Percentiles rank a stretch among this genome's conserved stretches.
phyloP scores from a whole-genome alignment of 768 basidiomycete genomes.

The Mycena albidolilacea region DNA sequence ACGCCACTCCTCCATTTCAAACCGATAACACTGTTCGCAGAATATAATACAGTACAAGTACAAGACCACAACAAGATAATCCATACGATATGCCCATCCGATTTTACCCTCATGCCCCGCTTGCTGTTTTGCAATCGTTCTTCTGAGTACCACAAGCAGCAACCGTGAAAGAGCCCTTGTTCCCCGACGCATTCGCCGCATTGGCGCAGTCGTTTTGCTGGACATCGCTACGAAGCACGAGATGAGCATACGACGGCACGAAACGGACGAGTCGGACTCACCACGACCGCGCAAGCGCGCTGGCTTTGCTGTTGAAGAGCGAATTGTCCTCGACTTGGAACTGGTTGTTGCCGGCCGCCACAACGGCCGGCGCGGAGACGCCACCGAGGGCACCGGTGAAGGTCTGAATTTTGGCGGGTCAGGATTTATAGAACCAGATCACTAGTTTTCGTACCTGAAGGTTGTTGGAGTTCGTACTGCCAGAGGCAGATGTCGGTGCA shows the following conservation, averaged over 20 bases:
- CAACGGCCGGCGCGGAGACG: conserved; percentile 22
- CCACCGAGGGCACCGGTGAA: conserved; percentile 32
- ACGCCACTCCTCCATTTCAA: too few species aligned
- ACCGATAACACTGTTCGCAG: too few species aligned
- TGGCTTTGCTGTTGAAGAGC: conserved; percentile 3
- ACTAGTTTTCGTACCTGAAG: conserved; percentile 15
- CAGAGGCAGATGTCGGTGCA: background rate
- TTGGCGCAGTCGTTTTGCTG: conserved; percentile 27
- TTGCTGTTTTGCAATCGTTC: conserved; percentile 13
- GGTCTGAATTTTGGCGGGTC: background rate
- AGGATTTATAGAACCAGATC: too few species aligned
- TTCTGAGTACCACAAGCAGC: conserved; percentile 19
- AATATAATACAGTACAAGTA: too few species aligned
- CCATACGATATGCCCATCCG: background rate
- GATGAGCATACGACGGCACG: background rate
- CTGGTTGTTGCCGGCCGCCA: conserved; percentile 17
- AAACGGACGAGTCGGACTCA: conserved; percentile 3
- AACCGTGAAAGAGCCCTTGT: conserved; percentile 28
- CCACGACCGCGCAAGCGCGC: conserved; percentile 30
- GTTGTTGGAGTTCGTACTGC: background rate
- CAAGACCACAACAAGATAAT: background rate
- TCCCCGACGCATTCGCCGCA: conserved; percentile 22
- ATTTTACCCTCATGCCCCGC: background rate
- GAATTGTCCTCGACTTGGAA: conserved; percentile 30
- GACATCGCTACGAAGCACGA: conserved; percentile 13